Evolutionary conservation across 2,329 filamentous ascomycete genomes (phyloP).

Genomic region (Aspergillus ibericus): DNA sequence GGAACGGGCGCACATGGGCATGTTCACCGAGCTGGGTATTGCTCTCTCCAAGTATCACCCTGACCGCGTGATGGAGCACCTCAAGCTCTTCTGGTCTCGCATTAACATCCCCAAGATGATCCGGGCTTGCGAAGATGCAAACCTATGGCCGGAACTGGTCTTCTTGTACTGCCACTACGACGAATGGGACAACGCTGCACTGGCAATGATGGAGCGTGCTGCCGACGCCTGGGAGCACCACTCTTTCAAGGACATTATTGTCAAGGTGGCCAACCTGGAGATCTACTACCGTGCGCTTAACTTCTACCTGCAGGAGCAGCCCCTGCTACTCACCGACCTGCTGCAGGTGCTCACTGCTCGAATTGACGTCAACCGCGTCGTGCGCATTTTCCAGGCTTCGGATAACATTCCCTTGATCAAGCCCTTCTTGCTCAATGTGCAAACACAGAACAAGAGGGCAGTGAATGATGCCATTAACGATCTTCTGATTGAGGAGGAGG

Average conservation of each 20-base stretch:
- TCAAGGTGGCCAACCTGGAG: constrained; percentile 97
- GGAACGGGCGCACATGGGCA: constrained; percentile 90
- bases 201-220: constrained; percentile 96
- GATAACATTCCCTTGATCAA: constrained; percentile 98
- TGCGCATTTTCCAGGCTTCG: constrained; percentile 97
- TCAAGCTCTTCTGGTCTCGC: constrained; percentile 96
- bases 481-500: constrained; percentile 95
- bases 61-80: constrained; percentile 94
- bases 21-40: constrained; percentile 93
- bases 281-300: constrained; percentile 98
- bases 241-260: constrained; percentile 97
- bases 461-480: constrained; percentile 99
- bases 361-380: constrained; percentile 98
- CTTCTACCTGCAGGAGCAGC: constrained; percentile 97
- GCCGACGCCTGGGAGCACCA: constrained; percentile 99
- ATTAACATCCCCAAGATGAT: constrained; percentile 99
- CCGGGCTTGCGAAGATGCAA: constrained; percentile 85
- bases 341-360: constrained; percentile 87
- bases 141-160: constrained; percentile 95
- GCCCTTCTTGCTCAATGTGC: constrained; percentile 95
- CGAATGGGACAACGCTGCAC: constrained; percentile 93
- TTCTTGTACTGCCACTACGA: constrained; percentile 99
- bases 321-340: constrained; percentile 90
- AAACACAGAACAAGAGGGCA: constrained; percentile 94
- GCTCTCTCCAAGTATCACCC: constrained; percentile 93